Conservation (phyloP, 139 green algal genomes). For the Penium margaritaceum region DNA sequence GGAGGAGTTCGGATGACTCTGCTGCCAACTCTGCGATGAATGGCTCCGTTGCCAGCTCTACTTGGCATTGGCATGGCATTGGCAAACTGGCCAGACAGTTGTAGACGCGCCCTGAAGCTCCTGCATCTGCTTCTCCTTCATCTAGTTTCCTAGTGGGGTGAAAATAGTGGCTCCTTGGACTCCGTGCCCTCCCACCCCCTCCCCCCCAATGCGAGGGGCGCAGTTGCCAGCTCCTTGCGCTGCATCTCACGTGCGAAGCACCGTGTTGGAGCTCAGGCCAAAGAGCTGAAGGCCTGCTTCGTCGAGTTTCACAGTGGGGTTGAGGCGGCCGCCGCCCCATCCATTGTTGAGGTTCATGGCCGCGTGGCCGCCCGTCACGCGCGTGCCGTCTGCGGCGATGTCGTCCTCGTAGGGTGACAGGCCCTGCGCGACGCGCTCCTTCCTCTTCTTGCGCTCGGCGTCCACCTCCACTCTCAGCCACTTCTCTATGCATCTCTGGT, state of each 20-base stretch:
- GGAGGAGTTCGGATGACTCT: too few relatives aligned
- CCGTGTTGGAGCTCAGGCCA: conserved; percentile 20
- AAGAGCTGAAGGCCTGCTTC: background rate
- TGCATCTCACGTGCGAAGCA: conserved; percentile 23
- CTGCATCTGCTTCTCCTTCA: too few relatives aligned
- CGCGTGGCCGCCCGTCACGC: background rate
- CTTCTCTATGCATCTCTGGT: conserved; percentile 38
- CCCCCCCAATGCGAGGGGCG: too few relatives aligned
- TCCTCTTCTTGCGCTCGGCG: background rate
- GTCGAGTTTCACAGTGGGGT: conserved; percentile 24
- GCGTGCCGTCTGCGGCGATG: background rate
- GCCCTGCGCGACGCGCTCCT: conserved; percentile 14
- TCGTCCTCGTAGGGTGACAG: background rate
- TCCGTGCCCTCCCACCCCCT: too few relatives aligned
- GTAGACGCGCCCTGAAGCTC: too few relatives aligned
- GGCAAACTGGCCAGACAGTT: too few relatives aligned
- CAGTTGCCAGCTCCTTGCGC: too few relatives aligned
- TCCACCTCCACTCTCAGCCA: conserved; percentile 31
- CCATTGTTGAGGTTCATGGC: conserved; percentile 27
- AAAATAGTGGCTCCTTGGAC: too few relatives aligned
- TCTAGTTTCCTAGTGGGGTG: too few relatives aligned
- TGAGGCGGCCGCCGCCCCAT: conserved; percentile 25
- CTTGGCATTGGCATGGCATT: too few relatives aligned
- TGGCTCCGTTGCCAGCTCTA: too few relatives aligned
- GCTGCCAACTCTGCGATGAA: too few relatives aligned